Base-by-base conservation (phyloP, 2,329 filamentous ascomycete species). In the Huntiella moniliformis region DNA sequence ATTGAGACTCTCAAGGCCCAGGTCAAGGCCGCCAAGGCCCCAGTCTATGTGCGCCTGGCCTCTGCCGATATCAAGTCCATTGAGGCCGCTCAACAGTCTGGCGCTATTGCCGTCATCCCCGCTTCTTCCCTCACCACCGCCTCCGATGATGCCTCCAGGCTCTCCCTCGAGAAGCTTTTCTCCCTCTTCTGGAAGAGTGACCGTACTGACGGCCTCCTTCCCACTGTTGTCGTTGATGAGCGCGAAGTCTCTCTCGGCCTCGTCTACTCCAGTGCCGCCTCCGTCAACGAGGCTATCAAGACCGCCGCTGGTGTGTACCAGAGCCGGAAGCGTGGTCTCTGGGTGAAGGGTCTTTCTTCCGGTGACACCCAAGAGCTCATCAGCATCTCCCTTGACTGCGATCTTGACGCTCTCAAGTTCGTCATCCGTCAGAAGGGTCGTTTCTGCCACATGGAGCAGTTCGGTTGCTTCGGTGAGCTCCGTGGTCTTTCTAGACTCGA, bases 331-430 rank as follows among this genome's bases (percentile, higher is more conserved):
- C 75, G 91, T 38, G 91, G 91, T 0, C 64, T 98, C 22, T 98
- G 91, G 91, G 81, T 93, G 62, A 98, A 98, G 66, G 91, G 91
- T 4, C 83, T 87, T 44, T 91, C 82, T 6, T 96, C 88, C 45
- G 91, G 91, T 11, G 87, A 96, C 59, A 84, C 83, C 10, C 91
- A 98, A 61, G 79, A 95, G 60, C 69, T 98, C 43, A 68, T 96
- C 16, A 77, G 77, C 48, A 73, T 98, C 52, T 80, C 81, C 1
- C 68, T 92, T 45, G 91, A 98, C 62, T 98, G 91, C 61, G 91
- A 98, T 61, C 80, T 80, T 52, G 91, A 98, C 61, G 92, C 87
- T 49, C 64, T 98, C 55, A 80, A 82, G 53, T 96, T 95, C 60
- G 73, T 85, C 11, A 88, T 96, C 38, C 79, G 75, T 54, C 91